These are phyloP conservation scores for Neurospora tetrasperma DNA, from an alignment of 495 filamentous ascomycete genomes.

Conservation along the genomic window DNA sequence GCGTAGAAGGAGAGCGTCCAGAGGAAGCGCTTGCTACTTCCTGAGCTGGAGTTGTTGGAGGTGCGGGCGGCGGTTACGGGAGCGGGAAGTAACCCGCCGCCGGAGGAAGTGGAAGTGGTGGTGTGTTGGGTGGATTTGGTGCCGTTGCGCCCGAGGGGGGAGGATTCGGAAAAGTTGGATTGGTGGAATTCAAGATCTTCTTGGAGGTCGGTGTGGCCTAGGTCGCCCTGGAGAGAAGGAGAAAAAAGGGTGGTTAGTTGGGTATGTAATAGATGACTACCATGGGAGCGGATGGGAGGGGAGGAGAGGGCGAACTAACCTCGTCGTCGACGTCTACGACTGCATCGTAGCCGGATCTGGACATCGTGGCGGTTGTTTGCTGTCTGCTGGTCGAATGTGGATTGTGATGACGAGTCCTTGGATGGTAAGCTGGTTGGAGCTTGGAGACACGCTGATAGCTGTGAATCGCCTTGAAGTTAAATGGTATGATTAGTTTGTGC, in stretches of 20 bases:
- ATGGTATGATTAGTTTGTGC: neutral
- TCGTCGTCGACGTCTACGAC: constrained; percentile 95
- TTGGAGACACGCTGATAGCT: neutral
- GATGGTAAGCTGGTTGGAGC: neutral
- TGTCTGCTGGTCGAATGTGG: neutral
- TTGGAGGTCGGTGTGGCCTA: constrained; percentile 94
- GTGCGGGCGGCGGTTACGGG: constrained; percentile 30
- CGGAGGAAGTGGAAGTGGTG: neutral
- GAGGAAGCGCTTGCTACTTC: constrained; percentile 66
- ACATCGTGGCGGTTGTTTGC: constrained; percentile 41
- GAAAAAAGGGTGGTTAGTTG: neutral
- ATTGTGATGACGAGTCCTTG: neutral
- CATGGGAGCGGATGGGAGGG: neutral
- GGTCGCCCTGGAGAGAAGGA: constrained; percentile 59
- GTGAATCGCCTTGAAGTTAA: neutral
- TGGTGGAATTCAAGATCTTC: constrained; percentile 98
- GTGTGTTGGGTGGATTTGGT: constrained; percentile 6
- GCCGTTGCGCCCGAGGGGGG: constrained; percentile 44
- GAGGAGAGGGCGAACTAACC: constrained; percentile 7
- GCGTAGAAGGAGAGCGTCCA: constrained; percentile 92
- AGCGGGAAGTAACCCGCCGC: constrained; percentile 49
- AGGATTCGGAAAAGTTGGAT: constrained; percentile 50
- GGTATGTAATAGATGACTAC: neutral
- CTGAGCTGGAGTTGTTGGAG: constrained; percentile 28
- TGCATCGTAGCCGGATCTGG: constrained; percentile 85